A percentile compares a stretch with the other conserved stretches of the same genome.
phyloP scores from a whole-genome alignment of 2,329 filamentous ascomycete species.

The Aaosphaeria pasadenensis region DNA sequence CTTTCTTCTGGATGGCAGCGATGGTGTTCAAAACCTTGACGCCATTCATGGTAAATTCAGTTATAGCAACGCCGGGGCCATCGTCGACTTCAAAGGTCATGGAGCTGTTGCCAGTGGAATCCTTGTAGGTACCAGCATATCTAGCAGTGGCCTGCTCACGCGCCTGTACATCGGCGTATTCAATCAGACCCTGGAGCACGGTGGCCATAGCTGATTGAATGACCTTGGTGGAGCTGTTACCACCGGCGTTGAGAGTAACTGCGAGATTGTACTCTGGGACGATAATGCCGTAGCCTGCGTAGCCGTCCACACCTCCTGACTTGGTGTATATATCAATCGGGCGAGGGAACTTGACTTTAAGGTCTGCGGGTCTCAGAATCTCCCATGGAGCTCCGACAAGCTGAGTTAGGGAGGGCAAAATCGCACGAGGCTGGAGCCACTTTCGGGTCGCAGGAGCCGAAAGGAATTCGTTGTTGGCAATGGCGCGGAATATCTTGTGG shows the following conservation, averaged over 20 bases:
- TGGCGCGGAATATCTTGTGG: constrained; percentile 14
- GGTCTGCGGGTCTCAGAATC: constrained; percentile 10
- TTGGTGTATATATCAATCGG: constrained; percentile 24
- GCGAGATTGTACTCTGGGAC: constrained; percentile 23
- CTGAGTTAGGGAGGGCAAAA: constrained; percentile 17
- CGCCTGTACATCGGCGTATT: constrained; percentile 18
- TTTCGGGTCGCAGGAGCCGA: constrained; percentile 10
- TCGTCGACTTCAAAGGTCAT: constrained; percentile 14
- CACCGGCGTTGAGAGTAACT: constrained; percentile 19
- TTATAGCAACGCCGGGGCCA: constrained; percentile 19
- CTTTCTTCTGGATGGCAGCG: constrained; percentile 6
- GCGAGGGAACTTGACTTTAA: constrained; percentile 6
- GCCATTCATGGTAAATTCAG: constrained; percentile 12
- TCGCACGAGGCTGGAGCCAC: constrained; percentile 21
- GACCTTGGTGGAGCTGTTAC: constrained; percentile 8
- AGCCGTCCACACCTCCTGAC: constrained; percentile 19
- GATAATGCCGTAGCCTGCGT: constrained; percentile 14
- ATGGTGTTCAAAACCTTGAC: constrained; percentile 12
- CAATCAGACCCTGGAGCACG: constrained; percentile 12
- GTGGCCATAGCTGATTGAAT: constrained; percentile 11
- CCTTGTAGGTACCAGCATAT: constrained; percentile 20
- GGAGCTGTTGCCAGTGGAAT: background rate
- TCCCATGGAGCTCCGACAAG: constrained; percentile 26
- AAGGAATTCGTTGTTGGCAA: constrained; percentile 15
- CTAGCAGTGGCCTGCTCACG: constrained; percentile 11